Evolutionary conservation across 257 asterid species (phyloP).

Genomic region (Scutellaria barbata): DNA sequence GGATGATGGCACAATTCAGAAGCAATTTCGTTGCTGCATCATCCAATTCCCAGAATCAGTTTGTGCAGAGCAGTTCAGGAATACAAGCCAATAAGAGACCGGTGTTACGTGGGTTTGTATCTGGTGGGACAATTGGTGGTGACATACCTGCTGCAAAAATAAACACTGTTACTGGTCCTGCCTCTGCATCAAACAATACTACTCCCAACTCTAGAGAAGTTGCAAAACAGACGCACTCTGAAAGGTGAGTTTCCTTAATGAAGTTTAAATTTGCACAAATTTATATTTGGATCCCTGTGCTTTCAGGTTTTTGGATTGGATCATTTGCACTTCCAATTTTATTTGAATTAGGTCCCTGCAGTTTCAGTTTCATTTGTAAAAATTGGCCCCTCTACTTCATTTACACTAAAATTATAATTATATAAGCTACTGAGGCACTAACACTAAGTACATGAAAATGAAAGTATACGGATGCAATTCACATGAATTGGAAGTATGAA

Average conservation of each 20-base stretch:
- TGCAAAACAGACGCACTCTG: conserved; percentile 47
- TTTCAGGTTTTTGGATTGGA: too few species aligned
- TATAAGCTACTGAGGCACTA: too few species aligned
- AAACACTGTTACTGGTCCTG: conserved; percentile 41
- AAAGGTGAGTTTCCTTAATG: conserved; percentile 50
- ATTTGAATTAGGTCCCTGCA: too few species aligned
- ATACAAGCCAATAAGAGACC: conserved; percentile 52
- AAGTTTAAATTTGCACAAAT: neutral
- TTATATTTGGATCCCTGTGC: too few species aligned
- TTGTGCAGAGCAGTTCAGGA: conserved; percentile 47
- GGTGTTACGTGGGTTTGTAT: conserved; percentile 79
- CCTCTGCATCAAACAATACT: conserved; percentile 48
- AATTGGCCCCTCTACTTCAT: too few species aligned
- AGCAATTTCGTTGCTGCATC: conserved; percentile 91
- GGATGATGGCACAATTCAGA: conserved; percentile 83
- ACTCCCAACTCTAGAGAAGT: conserved; percentile 45
- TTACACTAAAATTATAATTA: too few species aligned
- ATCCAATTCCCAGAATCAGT: conserved; percentile 71
- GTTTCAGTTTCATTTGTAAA: too few species aligned
- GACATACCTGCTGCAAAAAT: conserved; percentile 50
- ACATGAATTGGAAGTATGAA: too few species aligned
- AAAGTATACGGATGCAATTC: too few species aligned
- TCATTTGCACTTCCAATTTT: too few species aligned
- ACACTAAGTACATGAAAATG: too few species aligned
- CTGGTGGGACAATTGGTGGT: conserved; percentile 99